Evolutionary conservation across 129 eudicot genomes (phyloP), one percentile per base, ranked within the genome.

Genomic region (Cynara cardunculus): DNA sequence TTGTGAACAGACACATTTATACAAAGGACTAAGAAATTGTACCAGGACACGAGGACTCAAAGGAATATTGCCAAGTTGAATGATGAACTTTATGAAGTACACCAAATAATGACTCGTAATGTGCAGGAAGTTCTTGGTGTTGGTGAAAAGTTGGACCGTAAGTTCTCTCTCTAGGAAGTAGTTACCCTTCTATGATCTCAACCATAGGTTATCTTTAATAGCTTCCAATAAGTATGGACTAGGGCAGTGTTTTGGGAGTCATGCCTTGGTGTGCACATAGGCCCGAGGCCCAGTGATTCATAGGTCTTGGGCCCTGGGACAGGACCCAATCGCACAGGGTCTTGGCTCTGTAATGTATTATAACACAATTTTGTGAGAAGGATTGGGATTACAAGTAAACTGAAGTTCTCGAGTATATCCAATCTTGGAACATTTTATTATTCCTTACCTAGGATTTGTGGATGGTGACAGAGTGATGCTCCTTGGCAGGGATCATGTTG

Each of bases 51-150:
- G 3, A 86, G 91, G 84, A 92, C 97, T 78, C 99, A 92, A 78
- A 73, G 97, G 77, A 95, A 95, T 85, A 89, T 95, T 53, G 5
- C 97, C 70, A 95, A 92, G 91, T 74, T 95, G 86, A 95, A 90
- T 81, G 99, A 95, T 88, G 99, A 95, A 85, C 97, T 95, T 25
- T 92, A 92, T 82, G 99, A 95, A 95, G 97, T 95, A 68, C 99
- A 95, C 87, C 99, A 95, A 84, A 85, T 95, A 70, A 95, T 92
- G 99, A 95, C 99, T 49, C 97, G 97, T 84, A 95, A 95, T 87
- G 99, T 95, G 64, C 99, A 92, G 81, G 99, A 95, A 83, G 99
- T 95, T 83, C 97, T 95, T 80, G 99, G 99, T 78, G 97, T 95
- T 74, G 99, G 97, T 85, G 99, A 95, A 92, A 90, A 95, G 87